A percentile compares a stretch with the other conserved stretches of the same genome.
Conservation (phyloP, 177 flowering plant genomes). For the Vitis hybrid region DNA sequence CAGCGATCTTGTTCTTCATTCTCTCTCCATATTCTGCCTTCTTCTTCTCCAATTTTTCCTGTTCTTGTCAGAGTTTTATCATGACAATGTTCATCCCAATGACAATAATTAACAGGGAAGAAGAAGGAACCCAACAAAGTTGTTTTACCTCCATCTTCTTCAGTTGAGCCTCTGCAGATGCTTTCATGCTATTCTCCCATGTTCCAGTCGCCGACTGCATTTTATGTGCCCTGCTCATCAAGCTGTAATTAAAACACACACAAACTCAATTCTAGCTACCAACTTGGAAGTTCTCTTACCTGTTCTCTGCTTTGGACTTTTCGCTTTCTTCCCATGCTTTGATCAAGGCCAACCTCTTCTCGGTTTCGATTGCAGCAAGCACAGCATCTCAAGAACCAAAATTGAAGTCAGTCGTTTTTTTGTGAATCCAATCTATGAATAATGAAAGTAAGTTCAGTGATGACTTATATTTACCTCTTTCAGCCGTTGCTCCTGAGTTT, state of each 20-base stretch:
- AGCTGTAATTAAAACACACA: background rate
- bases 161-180: conserved; percentile 36
- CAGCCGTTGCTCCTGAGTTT: too few species aligned
- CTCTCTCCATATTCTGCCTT: conserved; percentile 57
- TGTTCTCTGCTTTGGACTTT: conserved; percentile 54
- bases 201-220: conserved; percentile 25
- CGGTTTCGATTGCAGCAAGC: conserved; percentile 40
- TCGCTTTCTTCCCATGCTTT: conserved; percentile 70
- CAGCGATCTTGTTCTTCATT: conserved; percentile 55
- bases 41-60: conserved; percentile 58
- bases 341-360: conserved; percentile 48
- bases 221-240: conserved; percentile 39
- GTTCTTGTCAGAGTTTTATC: background rate
- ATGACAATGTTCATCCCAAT: background rate
- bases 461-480: too few species aligned
- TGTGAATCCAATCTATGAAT: too few species aligned
- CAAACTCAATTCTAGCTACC: too few species aligned
- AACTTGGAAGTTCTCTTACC: conserved; percentile 22
- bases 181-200: conserved; percentile 46
- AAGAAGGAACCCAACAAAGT: background rate
- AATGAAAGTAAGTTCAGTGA: too few species aligned
- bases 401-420: background rate
- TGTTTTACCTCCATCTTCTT: conserved; percentile 42
- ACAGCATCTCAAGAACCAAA: conserved; percentile 30
- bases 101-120: background rate